Evolutionary conservation across 2,329 filamentous ascomycete genomes (phyloP), one percentile per base, ranked within the genome.

Genomic region (Penicillium sp.): DNA sequence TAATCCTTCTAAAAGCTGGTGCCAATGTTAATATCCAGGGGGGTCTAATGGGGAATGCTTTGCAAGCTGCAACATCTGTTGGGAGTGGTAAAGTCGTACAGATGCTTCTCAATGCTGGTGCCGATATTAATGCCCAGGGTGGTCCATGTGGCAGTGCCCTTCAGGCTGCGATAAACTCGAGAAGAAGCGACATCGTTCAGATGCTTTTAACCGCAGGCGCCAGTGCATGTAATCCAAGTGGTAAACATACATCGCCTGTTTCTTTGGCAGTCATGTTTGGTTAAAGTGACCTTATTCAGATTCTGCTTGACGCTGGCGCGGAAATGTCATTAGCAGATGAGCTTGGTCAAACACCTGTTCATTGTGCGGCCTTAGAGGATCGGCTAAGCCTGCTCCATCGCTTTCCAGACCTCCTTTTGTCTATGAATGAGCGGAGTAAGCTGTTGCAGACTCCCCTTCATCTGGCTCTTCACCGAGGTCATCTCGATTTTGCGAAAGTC

Each of bases 231-330:
- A 24, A 24, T 18, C 34, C 32, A 6, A 34, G 43, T 42, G 40
- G 48, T 53, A 6, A 7, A 44, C 39, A 48, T 39, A 27, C 13
- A 18, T 42, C 41, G 13, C 5, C 29, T 31, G 18, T 54, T 5
- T 29, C 18, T 4, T 42, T 27, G 10, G 46, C 46, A 14, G 9
- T 40, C 18, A 2, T 43, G 38, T 0, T 3, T 3, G 11, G 10
- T 4, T 3, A 38, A 24, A 1, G 7, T 31, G 27, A 39, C 29
- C 2, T 3, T 24, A 27, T 46, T 38, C 32, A 46, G 13, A 36
- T 38, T 1, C 46, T 54, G 39, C 27, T 49, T n/a, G 13, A 46
- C 6, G 41, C 32, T 31, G 50, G 50, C 22, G 50, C 50, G 44
- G 14, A 53, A 34, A 2, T 13, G 1, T n/a, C 27, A 2, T 18